Conservation (phyloP, 116 monocot species). For the Phalaenopsis hybrid region DNA sequence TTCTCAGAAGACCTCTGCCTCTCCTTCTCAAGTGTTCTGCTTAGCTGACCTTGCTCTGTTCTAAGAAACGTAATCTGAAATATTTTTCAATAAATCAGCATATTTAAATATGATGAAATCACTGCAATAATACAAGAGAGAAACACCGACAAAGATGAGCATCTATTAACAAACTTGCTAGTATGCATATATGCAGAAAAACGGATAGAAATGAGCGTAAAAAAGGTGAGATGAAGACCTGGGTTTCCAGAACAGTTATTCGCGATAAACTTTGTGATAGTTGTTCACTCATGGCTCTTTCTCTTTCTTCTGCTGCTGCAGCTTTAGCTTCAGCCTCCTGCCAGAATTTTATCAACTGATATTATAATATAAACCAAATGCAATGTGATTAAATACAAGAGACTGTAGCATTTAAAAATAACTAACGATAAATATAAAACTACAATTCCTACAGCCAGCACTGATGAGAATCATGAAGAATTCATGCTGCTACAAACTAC, state of each 20-base stretch:
- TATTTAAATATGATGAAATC: not conserved
- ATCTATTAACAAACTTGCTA: not conserved
- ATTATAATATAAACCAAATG: not conserved
- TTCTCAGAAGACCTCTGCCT: conserved; percentile 93
- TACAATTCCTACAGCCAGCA: not conserved
- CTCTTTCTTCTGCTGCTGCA: conserved; percentile 84
- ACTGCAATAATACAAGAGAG: too few species aligned
- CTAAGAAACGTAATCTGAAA: conserved; percentile 82
- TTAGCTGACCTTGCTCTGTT: conserved; percentile 91
- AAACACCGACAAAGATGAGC: too few species aligned
- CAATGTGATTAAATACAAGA: not conserved
- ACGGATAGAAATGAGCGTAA: not conserved
- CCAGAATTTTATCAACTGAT: conserved; percentile 2
- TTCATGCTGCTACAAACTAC: not conserved
- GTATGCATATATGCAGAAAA: not conserved
- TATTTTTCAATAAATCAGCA: conserved; percentile 5
- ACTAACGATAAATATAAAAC: not conserved
- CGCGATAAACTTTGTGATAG: conserved; percentile 76
- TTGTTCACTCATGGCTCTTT: conserved; percentile 72
- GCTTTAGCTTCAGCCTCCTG: conserved; percentile 99
- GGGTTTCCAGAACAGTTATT: conserved; percentile 86
- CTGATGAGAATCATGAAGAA: not conserved
- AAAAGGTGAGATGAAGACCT: conserved; percentile 35
- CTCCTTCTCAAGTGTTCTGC: conserved; percentile 84
- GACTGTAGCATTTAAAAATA: not conserved